Percentiles rank a stretch among this genome's conserved stretches.
These are phyloP conservation scores for Arabidopsis lyrata DNA, from an alignment of 441 rosid genomes.

Conservation along the genomic window DNA sequence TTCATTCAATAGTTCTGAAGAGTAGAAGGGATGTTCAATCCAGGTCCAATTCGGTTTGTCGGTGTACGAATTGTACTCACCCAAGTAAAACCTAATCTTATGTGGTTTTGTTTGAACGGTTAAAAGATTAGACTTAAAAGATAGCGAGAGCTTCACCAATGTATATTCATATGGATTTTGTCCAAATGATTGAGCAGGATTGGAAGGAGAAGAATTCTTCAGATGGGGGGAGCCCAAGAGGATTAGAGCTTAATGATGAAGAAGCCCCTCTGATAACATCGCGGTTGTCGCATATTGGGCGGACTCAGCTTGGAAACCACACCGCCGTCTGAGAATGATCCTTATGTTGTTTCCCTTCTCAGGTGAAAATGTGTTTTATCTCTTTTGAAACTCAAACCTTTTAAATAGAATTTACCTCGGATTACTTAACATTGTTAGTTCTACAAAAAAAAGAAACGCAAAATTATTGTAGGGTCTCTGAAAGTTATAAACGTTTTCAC, in stretches of 20 bases:
- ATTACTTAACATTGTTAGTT: slow-evolving; percentile 40
- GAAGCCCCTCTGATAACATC: slow-evolving; percentile 83
- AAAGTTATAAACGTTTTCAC: slow-evolving; percentile 37
- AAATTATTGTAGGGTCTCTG: slow-evolving; percentile 37
- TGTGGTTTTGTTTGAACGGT: background rate
- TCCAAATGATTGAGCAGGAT: slow-evolving; percentile 58
- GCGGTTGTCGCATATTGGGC: slow-evolving; percentile 73
- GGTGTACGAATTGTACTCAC: background rate
- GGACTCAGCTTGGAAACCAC: slow-evolving; percentile 70
- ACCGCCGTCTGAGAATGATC: slow-evolving; percentile 27
- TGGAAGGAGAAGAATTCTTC: slow-evolving; percentile 97
- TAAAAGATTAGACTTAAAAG: background rate
- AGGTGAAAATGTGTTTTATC: slow-evolving; percentile 28
- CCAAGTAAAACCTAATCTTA: background rate
- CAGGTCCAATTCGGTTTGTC: background rate
- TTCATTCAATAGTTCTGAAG: background rate
- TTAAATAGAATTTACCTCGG: slow-evolving; percentile 31
- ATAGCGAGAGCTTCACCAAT: background rate
- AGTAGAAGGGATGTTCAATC: slow-evolving; percentile 9
- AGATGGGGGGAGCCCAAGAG: slow-evolving; percentile 69
- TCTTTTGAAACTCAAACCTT: slow-evolving; percentile 24
- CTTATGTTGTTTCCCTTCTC: slow-evolving; percentile 24
- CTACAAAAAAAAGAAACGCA: background rate
- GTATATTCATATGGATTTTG: slow-evolving; percentile 16
- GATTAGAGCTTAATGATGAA: slow-evolving; percentile 69